Conservation (phyloP, 2,329 filamentous ascomycete genomes). For the Aurifilum marmelostoma region DNA sequence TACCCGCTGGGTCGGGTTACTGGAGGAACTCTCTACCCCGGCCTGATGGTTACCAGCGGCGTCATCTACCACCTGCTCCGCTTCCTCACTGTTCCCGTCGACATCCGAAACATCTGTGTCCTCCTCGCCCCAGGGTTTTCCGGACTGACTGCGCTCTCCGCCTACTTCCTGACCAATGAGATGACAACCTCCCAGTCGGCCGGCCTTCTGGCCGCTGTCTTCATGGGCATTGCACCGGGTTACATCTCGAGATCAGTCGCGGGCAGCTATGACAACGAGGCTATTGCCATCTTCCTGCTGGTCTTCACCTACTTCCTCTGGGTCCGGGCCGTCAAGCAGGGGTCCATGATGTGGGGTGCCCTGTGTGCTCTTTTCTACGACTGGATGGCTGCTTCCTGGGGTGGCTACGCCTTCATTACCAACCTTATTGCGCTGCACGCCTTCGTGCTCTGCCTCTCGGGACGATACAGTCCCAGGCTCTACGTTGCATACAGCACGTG, state of each 20-base stretch:
- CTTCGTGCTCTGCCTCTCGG: constrained; percentile 95
- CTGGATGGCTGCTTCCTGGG: constrained; percentile 99
- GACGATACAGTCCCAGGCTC: constrained; percentile 87
- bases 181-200: constrained; percentile 96
- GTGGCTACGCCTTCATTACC: constrained; percentile 99
- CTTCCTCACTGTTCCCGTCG: constrained; percentile 86
- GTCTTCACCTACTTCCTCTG: constrained; percentile 99
- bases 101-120: constrained; percentile 98
- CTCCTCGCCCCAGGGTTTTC: constrained; percentile 94
- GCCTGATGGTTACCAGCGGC: constrained; percentile 98
- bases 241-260: constrained; percentile 98
- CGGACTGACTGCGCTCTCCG: constrained; percentile 86
- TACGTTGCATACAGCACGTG: constrained; percentile 98
- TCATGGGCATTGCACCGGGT: constrained; percentile 97
- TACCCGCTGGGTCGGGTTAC: constrained; percentile 97
- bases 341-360: constrained; percentile 95
- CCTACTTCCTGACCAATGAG: constrained; percentile 95
- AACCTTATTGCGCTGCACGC: constrained; percentile 93
- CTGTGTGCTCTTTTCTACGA: constrained; percentile 96
- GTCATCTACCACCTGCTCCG: constrained; percentile 93
- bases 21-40: constrained; percentile 97
- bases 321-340: constrained; percentile 97
- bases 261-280: constrained; percentile 98
- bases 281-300: constrained; percentile 97
- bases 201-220: constrained; percentile 87